A percentile compares a stretch with the other conserved stretches of the same genome.
Evolutionary conservation across 352 stramenopile genomes (phyloP).

Genomic region (Phytophthora chlamydospora): DNA sequence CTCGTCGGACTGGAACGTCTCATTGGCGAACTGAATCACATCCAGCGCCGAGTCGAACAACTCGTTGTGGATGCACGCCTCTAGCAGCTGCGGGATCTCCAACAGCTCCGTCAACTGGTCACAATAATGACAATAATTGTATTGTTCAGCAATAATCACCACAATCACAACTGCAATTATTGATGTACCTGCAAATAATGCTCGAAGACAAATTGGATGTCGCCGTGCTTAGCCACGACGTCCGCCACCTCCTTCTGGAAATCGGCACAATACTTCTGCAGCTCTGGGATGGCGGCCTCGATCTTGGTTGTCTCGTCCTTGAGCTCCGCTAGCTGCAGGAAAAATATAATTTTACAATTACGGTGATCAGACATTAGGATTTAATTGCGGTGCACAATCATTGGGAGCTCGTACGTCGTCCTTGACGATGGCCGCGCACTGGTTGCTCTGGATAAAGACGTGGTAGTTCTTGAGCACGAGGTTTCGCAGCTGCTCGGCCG

Average conservation of each 20-base stretch:
- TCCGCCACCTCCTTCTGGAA: slow-evolving; percentile 62
- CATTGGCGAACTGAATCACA: slow-evolving; percentile 92
- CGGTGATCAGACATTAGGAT: slow-evolving; percentile 1
- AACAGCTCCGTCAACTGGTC: slow-evolving; percentile 95
- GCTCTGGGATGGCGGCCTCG: slow-evolving; percentile 51
- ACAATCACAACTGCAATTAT: slow-evolving; percentile 10
- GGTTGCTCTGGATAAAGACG: slow-evolving; percentile 92
- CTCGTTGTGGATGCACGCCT: slow-evolving; percentile 96
- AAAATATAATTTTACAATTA: slow-evolving; percentile 18
- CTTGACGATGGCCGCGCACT: slow-evolving; percentile 84
- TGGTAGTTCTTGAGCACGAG: slow-evolving; percentile 91
- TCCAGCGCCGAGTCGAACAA: slow-evolving; percentile 97
- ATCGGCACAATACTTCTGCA: slow-evolving; percentile 56
- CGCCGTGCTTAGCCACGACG: slow-evolving; percentile 73
- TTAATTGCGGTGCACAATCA: background rate
- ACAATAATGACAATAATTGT: slow-evolving; percentile 15
- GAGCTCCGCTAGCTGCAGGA: slow-evolving; percentile 58
- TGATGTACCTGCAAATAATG: slow-evolving; percentile 79
- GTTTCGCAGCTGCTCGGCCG: slow-evolving; percentile 72
- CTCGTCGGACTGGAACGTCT: slow-evolving; percentile 59
- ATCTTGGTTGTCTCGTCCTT: slow-evolving; percentile 72
- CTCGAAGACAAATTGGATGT: slow-evolving; percentile 91
- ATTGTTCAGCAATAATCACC: slow-evolving; percentile 4
- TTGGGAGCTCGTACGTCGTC: slow-evolving; percentile 52
- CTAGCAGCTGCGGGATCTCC: slow-evolving; percentile 97